phyloP scores from a whole-genome alignment of 179 eudicot genomes.

The Corrigiola litoralis region DNA sequence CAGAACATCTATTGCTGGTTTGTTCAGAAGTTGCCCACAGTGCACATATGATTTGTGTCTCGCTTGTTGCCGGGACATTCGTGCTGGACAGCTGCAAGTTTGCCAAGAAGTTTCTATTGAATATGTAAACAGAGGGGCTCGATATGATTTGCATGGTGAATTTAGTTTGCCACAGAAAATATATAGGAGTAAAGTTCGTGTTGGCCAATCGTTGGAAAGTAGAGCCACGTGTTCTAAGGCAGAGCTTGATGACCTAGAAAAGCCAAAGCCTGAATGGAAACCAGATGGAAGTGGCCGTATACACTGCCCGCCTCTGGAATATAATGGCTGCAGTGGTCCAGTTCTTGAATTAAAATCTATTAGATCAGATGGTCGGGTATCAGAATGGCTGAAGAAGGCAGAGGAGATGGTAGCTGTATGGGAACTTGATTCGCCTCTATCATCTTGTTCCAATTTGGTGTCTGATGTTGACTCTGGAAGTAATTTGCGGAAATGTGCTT shows the following conservation, averaged over 20 bases:
- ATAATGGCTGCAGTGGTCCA: slow-evolving; percentile 57
- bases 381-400: slow-evolving; percentile 37
- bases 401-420: slow-evolving; percentile 24
- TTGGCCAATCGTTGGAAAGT: no score
- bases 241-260: neutral
- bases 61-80: slow-evolving; percentile 58
- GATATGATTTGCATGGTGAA: slow-evolving; percentile 43
- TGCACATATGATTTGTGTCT: slow-evolving; percentile 63
- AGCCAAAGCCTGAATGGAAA: slow-evolving; percentile 40
- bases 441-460: slow-evolving; percentile 32
- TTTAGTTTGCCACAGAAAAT: no score
- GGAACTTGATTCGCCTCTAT: slow-evolving; percentile 13
- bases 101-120: slow-evolving; percentile 25
- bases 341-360: slow-evolving; percentile 39
- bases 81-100: slow-evolving; percentile 42
- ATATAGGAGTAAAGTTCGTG: no score
- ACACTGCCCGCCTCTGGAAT: slow-evolving; percentile 46
- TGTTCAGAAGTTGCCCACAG: slow-evolving; percentile 49
- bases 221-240: no score
- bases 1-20: slow-evolving; percentile 58
- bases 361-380: slow-evolving; percentile 26
- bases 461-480: neutral
- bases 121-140: slow-evolving; percentile 26
- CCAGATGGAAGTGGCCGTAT: slow-evolving; percentile 47
- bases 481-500: slow-evolving; percentile 37